Conservation (phyloP, 1,284 basidiomycete species). For the Cerioporus squamosus region DNA sequence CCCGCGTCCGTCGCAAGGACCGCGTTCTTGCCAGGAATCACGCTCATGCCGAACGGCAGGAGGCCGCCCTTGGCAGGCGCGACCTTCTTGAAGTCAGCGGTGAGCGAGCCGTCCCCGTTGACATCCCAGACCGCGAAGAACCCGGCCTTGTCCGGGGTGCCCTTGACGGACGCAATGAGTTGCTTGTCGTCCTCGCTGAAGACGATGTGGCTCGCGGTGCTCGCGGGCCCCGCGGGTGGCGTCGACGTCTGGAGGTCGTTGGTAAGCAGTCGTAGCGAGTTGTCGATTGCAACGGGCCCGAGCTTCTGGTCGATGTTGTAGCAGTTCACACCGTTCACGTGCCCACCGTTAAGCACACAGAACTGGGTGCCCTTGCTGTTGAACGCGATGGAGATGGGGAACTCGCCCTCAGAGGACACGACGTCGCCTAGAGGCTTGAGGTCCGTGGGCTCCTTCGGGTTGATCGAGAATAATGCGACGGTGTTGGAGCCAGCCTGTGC, state of each 20-base stretch:
- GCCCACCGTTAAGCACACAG: slow-evolving; percentile 52
- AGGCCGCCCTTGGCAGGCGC: slow-evolving; percentile 42
- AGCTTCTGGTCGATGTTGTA: slow-evolving; percentile 44
- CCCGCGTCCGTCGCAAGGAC: slow-evolving; percentile 51
- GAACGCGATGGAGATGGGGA: slow-evolving; percentile 51
- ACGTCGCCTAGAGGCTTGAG: slow-evolving; percentile 46
- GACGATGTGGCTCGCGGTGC: slow-evolving; percentile 46
- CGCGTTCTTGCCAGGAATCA: slow-evolving; percentile 50
- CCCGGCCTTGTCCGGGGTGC: slow-evolving; percentile 45
- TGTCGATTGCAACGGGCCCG: slow-evolving; percentile 43
- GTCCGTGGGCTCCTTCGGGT: slow-evolving; percentile 44
- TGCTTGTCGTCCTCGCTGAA: slow-evolving; percentile 48
- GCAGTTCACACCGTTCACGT: slow-evolving; percentile 51
- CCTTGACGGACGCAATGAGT: slow-evolving; percentile 53
- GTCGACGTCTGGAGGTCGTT: slow-evolving; percentile 48
- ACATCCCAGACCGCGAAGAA: slow-evolving; percentile 54
- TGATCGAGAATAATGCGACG: slow-evolving; percentile 48
- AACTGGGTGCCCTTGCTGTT: slow-evolving; percentile 43
- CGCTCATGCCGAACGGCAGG: slow-evolving; percentile 51
- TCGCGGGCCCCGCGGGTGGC: slow-evolving; percentile 41
- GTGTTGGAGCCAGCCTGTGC: slow-evolving; percentile 52
- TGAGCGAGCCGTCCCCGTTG: slow-evolving; percentile 44
- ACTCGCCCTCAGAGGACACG: slow-evolving; percentile 48
- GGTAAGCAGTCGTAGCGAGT: slow-evolving; percentile 45
- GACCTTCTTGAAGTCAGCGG: slow-evolving; percentile 42